Conservation (phyloP, 208 protist species). For the Naegleria lovaniensis region DNA sequence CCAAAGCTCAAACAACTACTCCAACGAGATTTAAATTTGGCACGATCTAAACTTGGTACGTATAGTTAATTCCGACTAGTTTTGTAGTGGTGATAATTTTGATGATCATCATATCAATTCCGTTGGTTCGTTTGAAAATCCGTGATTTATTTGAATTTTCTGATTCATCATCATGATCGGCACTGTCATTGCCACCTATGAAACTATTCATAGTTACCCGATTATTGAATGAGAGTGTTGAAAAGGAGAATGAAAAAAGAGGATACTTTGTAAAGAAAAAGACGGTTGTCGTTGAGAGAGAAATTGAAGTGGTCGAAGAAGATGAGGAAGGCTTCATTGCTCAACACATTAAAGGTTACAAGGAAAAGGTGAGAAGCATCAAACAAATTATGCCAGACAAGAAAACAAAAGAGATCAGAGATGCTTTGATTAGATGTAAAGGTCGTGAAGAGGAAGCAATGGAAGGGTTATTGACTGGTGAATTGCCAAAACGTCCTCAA, state of each 20-base stretch:
- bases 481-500: neutral
- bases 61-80: too few species aligned
- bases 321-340: neutral
- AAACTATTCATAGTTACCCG: neutral
- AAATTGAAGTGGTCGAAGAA: neutral
- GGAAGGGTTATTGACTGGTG: neutral
- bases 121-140: too few species aligned
- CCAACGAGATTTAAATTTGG: neutral
- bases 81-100: too few species aligned
- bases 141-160: too few species aligned
- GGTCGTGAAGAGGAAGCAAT: conserved; percentile 2
- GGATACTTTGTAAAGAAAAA: neutral
- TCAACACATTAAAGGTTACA: neutral
- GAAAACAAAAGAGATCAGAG: neutral
- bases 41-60: neutral
- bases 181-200: too few species aligned
- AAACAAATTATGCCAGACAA: neutral
- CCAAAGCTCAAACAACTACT: neutral
- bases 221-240: neutral
- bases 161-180: too few species aligned
- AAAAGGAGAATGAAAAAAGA: neutral
- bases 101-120: too few species aligned
- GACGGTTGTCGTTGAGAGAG: neutral
- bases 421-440: conserved; percentile 12
- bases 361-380: neutral